Evolutionary conservation across 768 basidiomycete genomes (phyloP), one percentile per base, ranked within the genome.

Genomic region (Auricularia cornea): DNA sequence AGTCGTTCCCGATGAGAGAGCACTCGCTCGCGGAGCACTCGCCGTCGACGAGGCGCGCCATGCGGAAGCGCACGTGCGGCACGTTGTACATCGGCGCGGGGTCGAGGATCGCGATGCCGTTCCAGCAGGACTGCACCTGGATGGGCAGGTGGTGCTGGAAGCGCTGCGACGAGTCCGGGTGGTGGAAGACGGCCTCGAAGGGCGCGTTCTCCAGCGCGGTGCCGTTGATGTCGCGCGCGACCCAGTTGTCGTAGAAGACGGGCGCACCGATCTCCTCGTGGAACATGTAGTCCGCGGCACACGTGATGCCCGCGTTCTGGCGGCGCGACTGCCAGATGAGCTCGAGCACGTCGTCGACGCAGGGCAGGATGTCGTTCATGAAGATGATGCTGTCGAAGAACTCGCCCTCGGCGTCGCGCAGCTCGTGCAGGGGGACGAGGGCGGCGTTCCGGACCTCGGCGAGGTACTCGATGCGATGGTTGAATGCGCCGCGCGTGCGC

Each of bases 401-500:
- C 76, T 98, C 96, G 72, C 90, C 90, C 72, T 94, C 87, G 29
- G 88, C 78, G 72, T 97, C 95, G 44, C 97, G 83, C 40, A 97
- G 83, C 71, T 98, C 97, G 76, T 96, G 90, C 28, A 98, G 79
- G 1, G 97, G 97, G 2, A 91, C 94, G 73, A 99, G 91, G 16
- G 97, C 97, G 30, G 93, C 89, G 74, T 99, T 98, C 65, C 97
- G 90, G n/a, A 99, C 96, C 72, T 99, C 96, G n/a, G 97, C 97
- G 60, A 99, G 88, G 78, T 99, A 99, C 76, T 99, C 97, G 80
- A 99, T 99, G 61, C 97, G 95, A 74, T 99, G 97, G 75, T 96
- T 96, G 81, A 98, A 98, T 10, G 90, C 89, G 44, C 97, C 97
- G 31, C 96, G 83, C 11, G 91, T 95, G 66, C 97, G 88, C 80